Conservation (phyloP, 1,139 yeast genomes). For the Nakaseomyces sp. region DNA sequence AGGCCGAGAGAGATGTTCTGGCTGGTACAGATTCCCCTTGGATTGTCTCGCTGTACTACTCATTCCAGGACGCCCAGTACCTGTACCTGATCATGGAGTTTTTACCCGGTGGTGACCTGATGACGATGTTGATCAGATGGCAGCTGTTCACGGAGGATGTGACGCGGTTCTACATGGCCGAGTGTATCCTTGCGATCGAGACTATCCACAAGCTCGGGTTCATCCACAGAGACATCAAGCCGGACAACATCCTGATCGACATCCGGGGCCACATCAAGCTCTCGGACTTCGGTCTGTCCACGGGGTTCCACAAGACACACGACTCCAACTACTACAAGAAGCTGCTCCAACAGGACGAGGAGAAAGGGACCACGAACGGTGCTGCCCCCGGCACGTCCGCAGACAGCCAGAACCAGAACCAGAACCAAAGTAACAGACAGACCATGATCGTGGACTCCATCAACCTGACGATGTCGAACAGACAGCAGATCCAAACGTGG, state of each 20-base stretch:
- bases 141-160: slow-evolving; percentile 79
- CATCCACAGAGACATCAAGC: slow-evolving; percentile 76
- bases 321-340: slow-evolving; percentile 72
- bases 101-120: slow-evolving; percentile 77
- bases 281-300: slow-evolving; percentile 75
- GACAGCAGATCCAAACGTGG: slow-evolving; percentile 99
- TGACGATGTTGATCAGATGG: slow-evolving; percentile 86
- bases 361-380: slow-evolving; percentile 29
- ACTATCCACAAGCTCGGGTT: slow-evolving; percentile 75
- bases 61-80: slow-evolving; percentile 72
- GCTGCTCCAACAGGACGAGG: slow-evolving; percentile 52
- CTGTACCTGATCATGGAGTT: slow-evolving; percentile 75
- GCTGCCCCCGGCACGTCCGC: slow-evolving; percentile 18
- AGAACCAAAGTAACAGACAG: slow-evolving; percentile 50
- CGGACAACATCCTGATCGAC: slow-evolving; percentile 73
- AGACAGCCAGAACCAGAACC: slow-evolving; percentile 11
- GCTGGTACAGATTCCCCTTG: slow-evolving; percentile 84
- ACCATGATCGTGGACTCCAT: slow-evolving; percentile 92
- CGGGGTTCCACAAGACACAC: slow-evolving; percentile 81
- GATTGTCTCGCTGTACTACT: slow-evolving; percentile 75
- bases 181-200: slow-evolving; percentile 75
- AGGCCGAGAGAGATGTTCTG: slow-evolving; percentile 76
- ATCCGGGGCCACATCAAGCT: slow-evolving; percentile 71
- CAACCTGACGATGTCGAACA: slow-evolving; percentile 86
- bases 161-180: slow-evolving; percentile 78